A percentile compares a stretch with the other conserved stretches of the same genome.
phyloP scores from a whole-genome alignment of 202 grass and related monocot species.

The Schoenoplectus triqueter region DNA sequence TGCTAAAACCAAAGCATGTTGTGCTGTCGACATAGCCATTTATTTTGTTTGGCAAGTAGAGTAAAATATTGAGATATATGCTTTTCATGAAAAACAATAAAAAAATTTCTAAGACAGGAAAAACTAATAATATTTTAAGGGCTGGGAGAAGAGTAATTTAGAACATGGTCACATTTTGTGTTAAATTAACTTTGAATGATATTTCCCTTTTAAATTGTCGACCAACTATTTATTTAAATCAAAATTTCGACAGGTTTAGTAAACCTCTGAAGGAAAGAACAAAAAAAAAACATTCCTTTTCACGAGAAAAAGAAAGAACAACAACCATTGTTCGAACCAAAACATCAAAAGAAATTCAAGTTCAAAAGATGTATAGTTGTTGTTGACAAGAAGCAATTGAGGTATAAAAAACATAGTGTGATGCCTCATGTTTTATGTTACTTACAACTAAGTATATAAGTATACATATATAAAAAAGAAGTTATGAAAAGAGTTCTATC shows the following conservation, averaged over 20 bases:
- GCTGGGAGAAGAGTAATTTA: neutral
- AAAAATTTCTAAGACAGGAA: too few species aligned
- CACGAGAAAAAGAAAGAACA: neutral
- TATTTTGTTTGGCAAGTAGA: neutral
- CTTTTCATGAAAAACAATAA: too few species aligned
- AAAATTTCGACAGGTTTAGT: neutral
- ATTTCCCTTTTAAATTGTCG: neutral
- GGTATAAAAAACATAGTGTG: too few species aligned
- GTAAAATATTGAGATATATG: neutral
- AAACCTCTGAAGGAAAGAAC: neutral
- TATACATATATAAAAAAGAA: neutral
- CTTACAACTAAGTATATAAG: neutral
- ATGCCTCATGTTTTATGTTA: neutral
- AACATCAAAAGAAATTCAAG: neutral
- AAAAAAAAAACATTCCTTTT: neutral
- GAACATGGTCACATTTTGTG: neutral
- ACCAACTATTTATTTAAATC: neutral
- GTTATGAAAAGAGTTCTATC: neutral
- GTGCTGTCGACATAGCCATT: neutral
- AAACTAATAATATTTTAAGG: neutral
- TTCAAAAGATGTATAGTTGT: constrained; percentile 4
- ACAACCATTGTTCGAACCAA: neutral
- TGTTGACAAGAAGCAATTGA: neutral
- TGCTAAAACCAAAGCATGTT: neutral
- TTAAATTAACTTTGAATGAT: constrained; percentile 1